Percentiles rank a stretch among this genome's conserved stretches.
Evolutionary conservation across 345 rosid species (phyloP).

Genomic region (Populus euphratica): DNA sequence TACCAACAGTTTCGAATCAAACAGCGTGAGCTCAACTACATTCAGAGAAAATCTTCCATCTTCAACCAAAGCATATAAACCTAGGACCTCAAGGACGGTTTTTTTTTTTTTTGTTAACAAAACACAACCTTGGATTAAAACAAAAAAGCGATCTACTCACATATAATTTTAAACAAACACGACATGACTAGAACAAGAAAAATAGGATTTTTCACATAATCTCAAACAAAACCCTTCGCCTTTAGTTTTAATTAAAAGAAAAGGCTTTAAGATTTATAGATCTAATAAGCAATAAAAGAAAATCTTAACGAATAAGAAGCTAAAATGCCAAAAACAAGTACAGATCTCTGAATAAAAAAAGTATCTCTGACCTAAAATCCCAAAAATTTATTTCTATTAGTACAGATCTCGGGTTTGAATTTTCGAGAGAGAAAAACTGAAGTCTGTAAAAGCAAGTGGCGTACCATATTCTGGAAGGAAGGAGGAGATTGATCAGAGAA

Average conservation of each 20-base stretch:
- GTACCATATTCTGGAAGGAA: not conserved
- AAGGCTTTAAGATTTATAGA: not conserved
- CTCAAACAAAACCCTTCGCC: not conserved
- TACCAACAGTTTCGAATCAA: not conserved
- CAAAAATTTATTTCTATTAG: not conserved
- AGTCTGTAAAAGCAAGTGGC: not conserved
- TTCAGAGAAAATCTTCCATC: not conserved
- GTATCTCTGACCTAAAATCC: not conserved
- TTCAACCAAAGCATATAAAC: not conserved
- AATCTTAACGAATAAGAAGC: not conserved
- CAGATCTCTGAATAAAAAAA: not conserved
- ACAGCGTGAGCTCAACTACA: not conserved
- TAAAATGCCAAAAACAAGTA: not conserved
- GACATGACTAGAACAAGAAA: not conserved
- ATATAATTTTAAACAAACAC: not conserved
- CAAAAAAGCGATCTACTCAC: not conserved
- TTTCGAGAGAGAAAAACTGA: not conserved
- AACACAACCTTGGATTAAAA: not conserved
- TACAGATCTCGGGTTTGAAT: conserved; percentile 1
- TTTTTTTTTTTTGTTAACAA: not conserved
- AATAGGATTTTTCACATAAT: not conserved
- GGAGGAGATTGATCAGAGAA: not conserved
- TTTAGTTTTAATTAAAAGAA: not conserved
- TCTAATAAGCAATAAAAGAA: not conserved
- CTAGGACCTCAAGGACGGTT: not conserved